Evolutionary conservation across 352 stramenopile species (phyloP).

Genomic region (Pythium pectinolyticum): DNA sequence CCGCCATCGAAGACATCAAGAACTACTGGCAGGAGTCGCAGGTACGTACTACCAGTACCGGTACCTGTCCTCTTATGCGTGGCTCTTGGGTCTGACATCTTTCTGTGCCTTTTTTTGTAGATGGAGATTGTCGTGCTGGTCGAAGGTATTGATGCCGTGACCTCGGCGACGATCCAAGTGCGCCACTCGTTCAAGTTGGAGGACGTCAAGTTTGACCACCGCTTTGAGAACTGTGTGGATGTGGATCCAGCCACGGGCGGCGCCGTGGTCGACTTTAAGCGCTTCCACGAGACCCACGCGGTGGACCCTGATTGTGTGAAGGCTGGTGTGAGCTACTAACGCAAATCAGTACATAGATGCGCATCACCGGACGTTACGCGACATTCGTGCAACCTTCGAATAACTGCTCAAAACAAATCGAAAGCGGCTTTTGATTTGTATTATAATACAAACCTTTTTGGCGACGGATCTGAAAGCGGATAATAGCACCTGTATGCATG

Average conservation of each 20-base stretch:
- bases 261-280: constrained; percentile 87
- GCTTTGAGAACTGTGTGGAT: constrained; percentile 92
- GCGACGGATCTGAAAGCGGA: too few relatives aligned
- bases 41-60: too few relatives aligned
- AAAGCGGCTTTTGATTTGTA: neutral
- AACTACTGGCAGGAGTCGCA: constrained; percentile 76
- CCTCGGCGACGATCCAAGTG: constrained; percentile 93
- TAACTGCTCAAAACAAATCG: neutral
- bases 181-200: constrained; percentile 93
- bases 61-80: too few relatives aligned
- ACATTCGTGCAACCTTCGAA: neutral
- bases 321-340: constrained; percentile 32
- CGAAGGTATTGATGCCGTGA: constrained; percentile 95
- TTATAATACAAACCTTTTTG: neutral
- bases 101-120: constrained; percentile 34
- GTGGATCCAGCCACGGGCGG: constrained; percentile 70
- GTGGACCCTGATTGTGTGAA: constrained; percentile 59
- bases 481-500: too few relatives aligned
- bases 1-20: constrained; percentile 56
- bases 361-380: neutral
- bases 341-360: neutral
- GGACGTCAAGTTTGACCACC: constrained; percentile 93
- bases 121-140: constrained; percentile 96
- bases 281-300: constrained; percentile 81
- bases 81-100: neutral